Percentiles rank a stretch among this genome's conserved stretches.
Evolutionary conservation across 2,329 filamentous ascomycete species (phyloP).

Genomic region (Grosmannia clavigera): DNA sequence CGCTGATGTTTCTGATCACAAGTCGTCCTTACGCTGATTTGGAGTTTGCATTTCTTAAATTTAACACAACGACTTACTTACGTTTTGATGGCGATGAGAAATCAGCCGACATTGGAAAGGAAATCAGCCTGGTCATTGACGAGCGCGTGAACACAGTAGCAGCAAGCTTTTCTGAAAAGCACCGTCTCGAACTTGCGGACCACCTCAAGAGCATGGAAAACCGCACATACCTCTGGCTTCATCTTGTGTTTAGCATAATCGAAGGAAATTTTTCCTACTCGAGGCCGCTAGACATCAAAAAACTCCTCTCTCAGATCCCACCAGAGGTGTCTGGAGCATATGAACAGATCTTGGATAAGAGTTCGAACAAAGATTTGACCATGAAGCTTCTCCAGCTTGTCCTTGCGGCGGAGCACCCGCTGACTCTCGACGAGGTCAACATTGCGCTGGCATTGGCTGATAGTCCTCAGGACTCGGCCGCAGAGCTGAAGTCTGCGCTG

Average conservation of each 20-base stretch:
- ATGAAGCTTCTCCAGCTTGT: slow-evolving; percentile 8
- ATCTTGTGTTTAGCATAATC: slow-evolving; percentile 21
- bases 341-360: slow-evolving; percentile 14
- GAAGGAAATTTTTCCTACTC: slow-evolving; percentile 6
- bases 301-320: slow-evolving; percentile 10
- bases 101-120: slow-evolving; percentile 15
- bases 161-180: slow-evolving; percentile 8
- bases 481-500: not conserved
- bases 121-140: slow-evolving; percentile 21
- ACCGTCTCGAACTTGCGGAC: slow-evolving; percentile 12
- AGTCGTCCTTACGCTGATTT: slow-evolving; percentile 19
- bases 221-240: slow-evolving; percentile 28
- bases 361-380: not conserved
- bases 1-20: slow-evolving; percentile 19
- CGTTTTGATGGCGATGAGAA: slow-evolving; percentile 18
- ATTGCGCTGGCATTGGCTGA: slow-evolving; percentile 8
- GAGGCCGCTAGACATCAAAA: slow-evolving; percentile 4
- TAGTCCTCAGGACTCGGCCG: not conserved
- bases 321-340: slow-evolving; percentile 15
- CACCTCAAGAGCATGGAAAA: slow-evolving; percentile 18
- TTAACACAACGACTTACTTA: slow-evolving; percentile 10
- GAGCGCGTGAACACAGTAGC: slow-evolving; percentile 11
- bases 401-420: slow-evolving; percentile 9
- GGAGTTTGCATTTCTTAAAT: slow-evolving; percentile 9
- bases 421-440: slow-evolving; percentile 12